Conservation (phyloP, 2,329 filamentous ascomycete genomes). For the Xylaria arbuscula region DNA sequence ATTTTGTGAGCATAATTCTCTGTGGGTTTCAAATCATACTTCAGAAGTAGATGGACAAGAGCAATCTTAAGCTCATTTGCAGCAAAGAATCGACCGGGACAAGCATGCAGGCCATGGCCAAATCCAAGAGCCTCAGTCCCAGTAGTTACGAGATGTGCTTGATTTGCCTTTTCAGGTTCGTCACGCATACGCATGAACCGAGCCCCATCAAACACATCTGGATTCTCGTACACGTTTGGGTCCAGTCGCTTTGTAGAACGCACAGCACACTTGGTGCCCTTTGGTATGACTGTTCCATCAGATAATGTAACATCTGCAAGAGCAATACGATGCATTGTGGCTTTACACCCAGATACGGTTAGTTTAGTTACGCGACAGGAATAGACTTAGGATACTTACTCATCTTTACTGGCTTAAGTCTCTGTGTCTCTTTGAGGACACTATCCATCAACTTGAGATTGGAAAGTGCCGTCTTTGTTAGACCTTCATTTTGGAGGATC, state of each 20-base stretch:
- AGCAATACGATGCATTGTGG: slow-evolving; percentile 41
- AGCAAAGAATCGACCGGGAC: slow-evolving; percentile 49
- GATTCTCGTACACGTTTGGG: slow-evolving; percentile 39
- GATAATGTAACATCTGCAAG: slow-evolving; percentile 37
- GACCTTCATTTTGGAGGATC: slow-evolving; percentile 37
- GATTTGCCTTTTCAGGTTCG: slow-evolving; percentile 29
- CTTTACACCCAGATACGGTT: slow-evolving; percentile 29
- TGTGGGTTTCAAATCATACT: slow-evolving; percentile 42
- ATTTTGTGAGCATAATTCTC: slow-evolving; percentile 17
- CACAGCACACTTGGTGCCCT: slow-evolving; percentile 40
- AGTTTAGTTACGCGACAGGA: not conserved
- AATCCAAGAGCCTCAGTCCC: slow-evolving; percentile 48
- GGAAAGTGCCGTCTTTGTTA: slow-evolving; percentile 42
- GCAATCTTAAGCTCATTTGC: slow-evolving; percentile 52
- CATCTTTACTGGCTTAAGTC: slow-evolving; percentile 45
- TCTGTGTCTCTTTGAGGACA: slow-evolving; percentile 53
- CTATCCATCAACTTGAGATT: slow-evolving; percentile 52
- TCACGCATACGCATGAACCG: slow-evolving; percentile 44
- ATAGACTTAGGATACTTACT: slow-evolving; percentile 38
- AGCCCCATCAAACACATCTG: slow-evolving; percentile 39
- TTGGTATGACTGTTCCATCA: slow-evolving; percentile 40
- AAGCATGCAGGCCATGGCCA: slow-evolving; percentile 53
- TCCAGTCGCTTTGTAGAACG: slow-evolving; percentile 41
- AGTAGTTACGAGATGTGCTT: slow-evolving; percentile 48
- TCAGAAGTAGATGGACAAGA: slow-evolving; percentile 41